Percentiles rank a stretch among this genome's conserved stretches.
These are phyloP conservation scores for Rhodofomes roseus DNA, from an alignment of 1,284 basidiomycete genomes.

Conservation along the genomic window DNA sequence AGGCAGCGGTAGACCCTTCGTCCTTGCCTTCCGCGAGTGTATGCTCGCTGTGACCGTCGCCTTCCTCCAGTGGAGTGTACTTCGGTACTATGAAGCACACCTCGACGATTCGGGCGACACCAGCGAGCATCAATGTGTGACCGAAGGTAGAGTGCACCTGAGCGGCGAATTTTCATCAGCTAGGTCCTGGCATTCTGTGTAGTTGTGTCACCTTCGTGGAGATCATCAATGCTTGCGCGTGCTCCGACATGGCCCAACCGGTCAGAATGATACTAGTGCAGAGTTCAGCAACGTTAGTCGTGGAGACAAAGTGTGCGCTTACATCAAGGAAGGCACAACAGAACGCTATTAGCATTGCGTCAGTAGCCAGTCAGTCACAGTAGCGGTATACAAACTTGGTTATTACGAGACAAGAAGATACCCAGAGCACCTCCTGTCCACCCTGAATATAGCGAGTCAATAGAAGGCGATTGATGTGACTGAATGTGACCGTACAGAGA, in stretches of 20 bases:
- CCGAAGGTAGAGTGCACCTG: constrained; percentile 86
- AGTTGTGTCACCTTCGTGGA: constrained; percentile 62
- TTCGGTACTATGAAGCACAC: constrained; percentile 71
- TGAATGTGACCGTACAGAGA: constrained; percentile 31
- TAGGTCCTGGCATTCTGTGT: neutral
- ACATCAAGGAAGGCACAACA: constrained; percentile 84
- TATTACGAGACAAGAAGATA: constrained; percentile 81
- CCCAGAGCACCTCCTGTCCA: constrained; percentile 90
- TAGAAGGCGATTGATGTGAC: neutral
- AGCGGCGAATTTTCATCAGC: neutral
- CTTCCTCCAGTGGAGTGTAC: constrained; percentile 27
- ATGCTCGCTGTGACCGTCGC: constrained; percentile 60
- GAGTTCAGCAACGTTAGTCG: neutral
- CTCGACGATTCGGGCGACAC: constrained; percentile 80
- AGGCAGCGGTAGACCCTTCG: constrained; percentile 19
- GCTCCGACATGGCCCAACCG: constrained; percentile 94
- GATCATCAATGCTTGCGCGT: constrained; percentile 81
- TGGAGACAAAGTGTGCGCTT: constrained; percentile 16
- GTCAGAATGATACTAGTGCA: constrained; percentile 74
- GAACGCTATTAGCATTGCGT: constrained; percentile 50
- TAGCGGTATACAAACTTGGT: constrained; percentile 44
- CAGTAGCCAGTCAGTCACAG: neutral
- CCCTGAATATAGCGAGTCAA: constrained; percentile 44
- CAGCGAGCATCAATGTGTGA: constrained; percentile 83
- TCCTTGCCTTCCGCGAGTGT: constrained; percentile 46